phyloP scores from a whole-genome alignment of 352 stramenopile species.

The Globisporangium apiculatum region DNA sequence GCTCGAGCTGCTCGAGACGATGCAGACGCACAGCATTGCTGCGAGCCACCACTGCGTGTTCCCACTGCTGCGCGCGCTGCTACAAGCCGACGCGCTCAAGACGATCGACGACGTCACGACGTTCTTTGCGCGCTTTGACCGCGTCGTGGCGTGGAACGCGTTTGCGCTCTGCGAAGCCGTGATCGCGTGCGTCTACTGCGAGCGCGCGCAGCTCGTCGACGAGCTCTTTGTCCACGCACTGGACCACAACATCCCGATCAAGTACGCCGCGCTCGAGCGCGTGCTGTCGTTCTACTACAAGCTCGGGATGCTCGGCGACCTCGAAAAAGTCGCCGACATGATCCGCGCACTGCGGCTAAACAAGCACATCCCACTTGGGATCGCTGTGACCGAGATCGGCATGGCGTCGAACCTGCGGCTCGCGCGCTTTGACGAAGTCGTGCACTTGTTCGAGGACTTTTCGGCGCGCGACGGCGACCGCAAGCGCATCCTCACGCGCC shows the following conservation, averaged over 20 bases:
- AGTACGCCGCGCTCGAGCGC: constrained; percentile 67
- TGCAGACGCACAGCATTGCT: constrained; percentile 47
- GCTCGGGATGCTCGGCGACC: constrained; percentile 44
- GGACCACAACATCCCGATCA: constrained; percentile 58
- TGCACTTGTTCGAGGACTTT: constrained; percentile 75
- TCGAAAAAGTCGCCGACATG: constrained; percentile 58
- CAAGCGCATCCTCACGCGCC: constrained; percentile 45
- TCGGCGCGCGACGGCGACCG: constrained; percentile 44
- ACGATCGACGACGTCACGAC: constrained; percentile 30
- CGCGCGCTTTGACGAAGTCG: constrained; percentile 46
- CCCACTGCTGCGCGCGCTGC: constrained; percentile 31
- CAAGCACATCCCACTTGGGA: constrained; percentile 65
- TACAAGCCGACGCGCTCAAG: constrained; percentile 19
- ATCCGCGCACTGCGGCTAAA: constrained; percentile 60
- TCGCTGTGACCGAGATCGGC: constrained; percentile 65
- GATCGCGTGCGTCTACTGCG: constrained; percentile 37
- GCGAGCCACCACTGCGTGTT: constrained; percentile 43
- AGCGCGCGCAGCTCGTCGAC: constrained; percentile 49
- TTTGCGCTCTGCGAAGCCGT: constrained; percentile 63
- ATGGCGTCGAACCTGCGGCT: constrained; percentile 64
- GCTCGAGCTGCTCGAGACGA: constrained; percentile 37
- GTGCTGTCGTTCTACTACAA: constrained; percentile 70
- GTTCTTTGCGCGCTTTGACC: constrained; percentile 39
- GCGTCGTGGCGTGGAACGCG: constrained; percentile 54
- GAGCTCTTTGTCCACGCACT: constrained; percentile 53